phyloP scores from a whole-genome alignment of 768 basidiomycete genomes.

The Xanthoconium stramineum region DNA sequence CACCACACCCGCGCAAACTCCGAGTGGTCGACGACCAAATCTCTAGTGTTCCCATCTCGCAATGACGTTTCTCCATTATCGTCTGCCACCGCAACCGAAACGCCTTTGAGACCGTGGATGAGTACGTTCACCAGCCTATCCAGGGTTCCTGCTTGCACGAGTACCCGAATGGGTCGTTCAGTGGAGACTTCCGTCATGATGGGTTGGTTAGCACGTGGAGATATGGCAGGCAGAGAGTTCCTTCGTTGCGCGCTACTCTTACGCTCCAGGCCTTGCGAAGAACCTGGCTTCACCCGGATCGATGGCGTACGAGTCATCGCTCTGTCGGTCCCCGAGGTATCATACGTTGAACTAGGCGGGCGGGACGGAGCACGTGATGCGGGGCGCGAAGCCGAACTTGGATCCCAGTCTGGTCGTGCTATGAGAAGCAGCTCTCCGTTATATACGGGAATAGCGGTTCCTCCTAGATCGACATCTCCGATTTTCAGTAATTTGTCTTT shows the following conservation, averaged over 20 bases:
- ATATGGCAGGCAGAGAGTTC: constrained; percentile 76
- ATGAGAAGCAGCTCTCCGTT: constrained; percentile 72
- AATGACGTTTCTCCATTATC: constrained; percentile 85
- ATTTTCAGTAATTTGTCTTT: constrained; percentile 33
- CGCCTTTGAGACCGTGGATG: constrained; percentile 71
- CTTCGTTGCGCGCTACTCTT: constrained; percentile 72
- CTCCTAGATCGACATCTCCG: constrained; percentile 49
- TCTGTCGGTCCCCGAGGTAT: constrained; percentile 38
- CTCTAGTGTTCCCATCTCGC: constrained; percentile 68
- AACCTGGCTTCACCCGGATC: constrained; percentile 72
- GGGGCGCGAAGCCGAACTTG: constrained; percentile 48
- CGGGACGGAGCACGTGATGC: constrained; percentile 62
- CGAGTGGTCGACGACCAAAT: constrained; percentile 64
- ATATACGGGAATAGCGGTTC: constrained; percentile 70
- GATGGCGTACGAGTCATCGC: constrained; percentile 60
- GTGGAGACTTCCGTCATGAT: constrained; percentile 60
- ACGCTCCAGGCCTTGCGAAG: constrained; percentile 67
- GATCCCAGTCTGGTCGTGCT: constrained; percentile 52
- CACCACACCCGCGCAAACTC: constrained; percentile 83
- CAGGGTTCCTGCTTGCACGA: constrained; percentile 77
- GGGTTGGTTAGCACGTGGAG: constrained; percentile 56
- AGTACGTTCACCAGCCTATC: constrained; percentile 72
- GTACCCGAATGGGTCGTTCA: constrained; percentile 69
- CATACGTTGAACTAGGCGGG: constrained; percentile 63
- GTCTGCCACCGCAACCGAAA: constrained; percentile 79